Evolutionary conservation across 306 rosid genomes (phyloP).

Genomic region (Alnus glutinosa): DNA sequence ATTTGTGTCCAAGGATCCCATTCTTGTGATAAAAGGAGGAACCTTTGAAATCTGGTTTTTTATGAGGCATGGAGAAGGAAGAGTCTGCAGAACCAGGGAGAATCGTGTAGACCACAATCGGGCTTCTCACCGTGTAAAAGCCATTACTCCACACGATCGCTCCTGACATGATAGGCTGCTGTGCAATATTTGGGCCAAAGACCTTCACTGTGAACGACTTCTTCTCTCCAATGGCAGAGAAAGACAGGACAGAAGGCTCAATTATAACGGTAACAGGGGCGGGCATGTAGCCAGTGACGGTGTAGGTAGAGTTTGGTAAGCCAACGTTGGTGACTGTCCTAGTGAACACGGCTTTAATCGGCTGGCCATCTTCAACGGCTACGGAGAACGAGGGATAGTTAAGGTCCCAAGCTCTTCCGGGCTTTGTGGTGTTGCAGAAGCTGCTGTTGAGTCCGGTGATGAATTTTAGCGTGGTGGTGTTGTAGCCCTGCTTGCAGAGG

Average conservation of each 20-base stretch:
- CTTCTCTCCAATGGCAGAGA: constrained; percentile 24
- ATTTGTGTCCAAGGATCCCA: neutral
- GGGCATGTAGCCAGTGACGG: neutral
- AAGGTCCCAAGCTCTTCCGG: constrained; percentile 38
- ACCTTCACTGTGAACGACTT: constrained; percentile 20
- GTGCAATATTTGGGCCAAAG: constrained; percentile 9
- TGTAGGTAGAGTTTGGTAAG: constrained; percentile 28
- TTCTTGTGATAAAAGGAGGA: constrained; percentile 20
- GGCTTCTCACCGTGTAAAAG: constrained; percentile 24
- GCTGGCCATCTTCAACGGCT: constrained; percentile 30
- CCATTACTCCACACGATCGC: constrained; percentile 22
- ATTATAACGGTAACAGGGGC: neutral
- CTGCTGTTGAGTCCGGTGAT: constrained; percentile 31
- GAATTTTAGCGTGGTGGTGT: constrained; percentile 26
- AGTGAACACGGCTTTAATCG: constrained; percentile 10
- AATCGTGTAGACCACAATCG: constrained; percentile 30
- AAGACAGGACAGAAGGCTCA: constrained; percentile 11
- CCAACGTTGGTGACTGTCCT: constrained; percentile 41
- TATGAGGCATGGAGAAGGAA: neutral
- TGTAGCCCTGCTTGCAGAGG: constrained; percentile 40
- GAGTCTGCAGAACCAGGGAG: constrained; percentile 23
- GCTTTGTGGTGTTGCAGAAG: constrained; percentile 9
- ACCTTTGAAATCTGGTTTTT: constrained; percentile 20
- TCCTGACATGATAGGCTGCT: constrained; percentile 32
- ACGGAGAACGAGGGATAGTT: constrained; percentile 36